These are phyloP conservation scores for Ogataea dorogensis DNA, from an alignment of 805 yeast genomes.

Conservation along the genomic window DNA sequence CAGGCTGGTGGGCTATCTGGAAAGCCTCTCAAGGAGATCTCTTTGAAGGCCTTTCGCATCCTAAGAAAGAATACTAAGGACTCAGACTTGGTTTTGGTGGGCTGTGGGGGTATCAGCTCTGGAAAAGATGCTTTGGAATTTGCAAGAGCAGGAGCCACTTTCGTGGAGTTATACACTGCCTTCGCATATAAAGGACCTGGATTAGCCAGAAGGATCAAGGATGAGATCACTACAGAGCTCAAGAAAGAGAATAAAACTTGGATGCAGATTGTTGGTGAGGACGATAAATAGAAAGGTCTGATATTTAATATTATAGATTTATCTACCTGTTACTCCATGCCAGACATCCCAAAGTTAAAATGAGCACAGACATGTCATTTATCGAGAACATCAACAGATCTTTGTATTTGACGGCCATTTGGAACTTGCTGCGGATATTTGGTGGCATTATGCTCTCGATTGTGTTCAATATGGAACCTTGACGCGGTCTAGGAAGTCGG, in stretches of 20 bases:
- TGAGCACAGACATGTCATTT: slow-evolving; percentile 29
- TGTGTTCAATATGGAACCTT: slow-evolving; percentile 21
- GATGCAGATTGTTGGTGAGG: slow-evolving; percentile 73
- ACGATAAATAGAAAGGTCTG: slow-evolving; percentile 32
- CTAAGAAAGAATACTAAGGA: slow-evolving; percentile 78
- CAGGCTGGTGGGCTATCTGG: slow-evolving; percentile 92
- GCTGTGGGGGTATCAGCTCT: slow-evolving; percentile 90
- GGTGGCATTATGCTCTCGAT: slow-evolving; percentile 26
- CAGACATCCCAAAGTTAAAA: slow-evolving; percentile 26
- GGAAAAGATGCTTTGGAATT: slow-evolving; percentile 90
- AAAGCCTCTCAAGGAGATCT: slow-evolving; percentile 78
- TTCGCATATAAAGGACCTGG: slow-evolving; percentile 95
- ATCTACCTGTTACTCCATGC: slow-evolving; percentile 11
- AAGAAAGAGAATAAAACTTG: slow-evolving; percentile 77
- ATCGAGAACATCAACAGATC: slow-evolving; percentile 26
- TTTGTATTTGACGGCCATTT: slow-evolving; percentile 24
- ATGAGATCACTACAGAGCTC: slow-evolving; percentile 59
- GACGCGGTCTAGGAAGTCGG: slow-evolving; percentile 14
- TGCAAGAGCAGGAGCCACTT: slow-evolving; percentile 92
- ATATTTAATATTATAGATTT: slow-evolving; percentile 2
- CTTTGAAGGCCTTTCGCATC: slow-evolving; percentile 66
- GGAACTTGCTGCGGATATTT: slow-evolving; percentile 14
- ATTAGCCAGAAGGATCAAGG: slow-evolving; percentile 58
- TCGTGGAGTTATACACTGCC: slow-evolving; percentile 82
- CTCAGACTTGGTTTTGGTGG: slow-evolving; percentile 71